Conservation (phyloP, 306 rosid species). For the Leucaena leucocephala region DNA sequence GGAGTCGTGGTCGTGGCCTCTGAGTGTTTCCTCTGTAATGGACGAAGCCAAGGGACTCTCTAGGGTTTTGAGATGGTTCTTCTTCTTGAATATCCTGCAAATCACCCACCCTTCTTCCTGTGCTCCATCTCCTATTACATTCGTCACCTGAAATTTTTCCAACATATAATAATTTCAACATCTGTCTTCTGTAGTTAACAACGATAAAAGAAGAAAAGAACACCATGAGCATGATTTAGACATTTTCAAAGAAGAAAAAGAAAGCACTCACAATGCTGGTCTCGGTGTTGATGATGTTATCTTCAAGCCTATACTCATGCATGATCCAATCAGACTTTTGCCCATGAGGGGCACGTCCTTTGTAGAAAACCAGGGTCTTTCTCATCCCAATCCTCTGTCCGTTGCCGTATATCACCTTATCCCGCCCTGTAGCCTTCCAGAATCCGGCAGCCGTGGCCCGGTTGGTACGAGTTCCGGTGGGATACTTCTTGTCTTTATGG, state of each 20-base stretch:
- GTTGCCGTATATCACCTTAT: conserved; percentile 73
- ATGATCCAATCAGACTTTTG: conserved; percentile 94
- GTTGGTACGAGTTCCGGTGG: conserved; percentile 90
- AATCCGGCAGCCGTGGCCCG: conserved; percentile 91
- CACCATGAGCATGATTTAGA: neutral
- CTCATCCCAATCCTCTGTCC: conserved; percentile 88
- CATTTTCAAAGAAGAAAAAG: neutral
- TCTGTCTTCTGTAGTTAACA: neutral
- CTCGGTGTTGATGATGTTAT: conserved; percentile 44
- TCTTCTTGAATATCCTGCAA: conserved; percentile 93
- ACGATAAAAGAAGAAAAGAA: neutral
- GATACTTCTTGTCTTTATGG: conserved; percentile 97
- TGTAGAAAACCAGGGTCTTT: conserved; percentile 91
- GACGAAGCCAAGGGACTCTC: conserved; percentile 55
- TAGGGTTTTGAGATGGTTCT: conserved; percentile 74
- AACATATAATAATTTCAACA: neutral
- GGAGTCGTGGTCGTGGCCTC: conserved; percentile 18
- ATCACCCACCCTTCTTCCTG: conserved; percentile 99
- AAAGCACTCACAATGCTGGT: conserved; percentile 52
- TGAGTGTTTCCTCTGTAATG: conserved; percentile 45
- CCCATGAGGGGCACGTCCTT: conserved; percentile 96
- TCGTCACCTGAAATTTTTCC: conserved; percentile 42
- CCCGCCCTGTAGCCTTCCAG: conserved; percentile 99
- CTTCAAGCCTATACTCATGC: conserved; percentile 94
- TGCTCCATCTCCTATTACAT: conserved; percentile 57